phyloP scores from a whole-genome alignment of 192 early-diverging fungal species.

The Gigaspora rosea region DNA sequence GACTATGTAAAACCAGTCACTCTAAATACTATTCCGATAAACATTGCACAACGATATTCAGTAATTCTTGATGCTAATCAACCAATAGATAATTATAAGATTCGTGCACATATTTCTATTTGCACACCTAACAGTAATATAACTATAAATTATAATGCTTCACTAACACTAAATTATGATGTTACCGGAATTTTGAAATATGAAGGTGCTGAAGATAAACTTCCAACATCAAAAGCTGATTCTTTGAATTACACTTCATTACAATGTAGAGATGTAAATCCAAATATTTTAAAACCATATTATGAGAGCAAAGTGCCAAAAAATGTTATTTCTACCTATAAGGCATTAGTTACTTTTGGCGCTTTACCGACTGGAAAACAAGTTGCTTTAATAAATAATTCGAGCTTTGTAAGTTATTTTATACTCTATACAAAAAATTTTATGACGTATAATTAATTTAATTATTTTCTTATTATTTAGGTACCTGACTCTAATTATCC shows the following conservation, averaged over 20 bases:
- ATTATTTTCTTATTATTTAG: too few relatives aligned
- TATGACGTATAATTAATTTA: too few relatives aligned
- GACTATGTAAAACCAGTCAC: conserved; percentile 35
- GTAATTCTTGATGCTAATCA: conserved; percentile 44
- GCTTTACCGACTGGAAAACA: too few relatives aligned
- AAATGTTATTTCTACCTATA: too few relatives aligned
- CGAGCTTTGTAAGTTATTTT: too few relatives aligned
- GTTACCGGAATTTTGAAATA: conserved; percentile 33
- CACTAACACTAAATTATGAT: conserved; percentile 33
- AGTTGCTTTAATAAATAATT: too few relatives aligned
- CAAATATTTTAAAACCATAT: too few relatives aligned
- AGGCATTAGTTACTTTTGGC: too few relatives aligned
- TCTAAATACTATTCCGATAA: conserved; percentile 33
- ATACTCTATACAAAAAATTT: too few relatives aligned
- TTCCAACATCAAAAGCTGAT: not conserved
- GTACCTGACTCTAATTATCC: too few relatives aligned
- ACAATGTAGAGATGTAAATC: too few relatives aligned
- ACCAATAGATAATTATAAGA: conserved; percentile 38
- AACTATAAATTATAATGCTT: conserved; percentile 35
- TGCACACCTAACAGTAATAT: conserved; percentile 15
- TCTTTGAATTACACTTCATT: not conserved
- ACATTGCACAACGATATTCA: conserved; percentile 47
- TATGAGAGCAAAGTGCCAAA: too few relatives aligned
- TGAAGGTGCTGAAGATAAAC: not conserved
- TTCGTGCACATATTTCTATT: conserved; percentile 37